Evolutionary conservation across 1,284 basidiomycete species (phyloP).

Genomic region (Ustilago vetiveriae): DNA sequence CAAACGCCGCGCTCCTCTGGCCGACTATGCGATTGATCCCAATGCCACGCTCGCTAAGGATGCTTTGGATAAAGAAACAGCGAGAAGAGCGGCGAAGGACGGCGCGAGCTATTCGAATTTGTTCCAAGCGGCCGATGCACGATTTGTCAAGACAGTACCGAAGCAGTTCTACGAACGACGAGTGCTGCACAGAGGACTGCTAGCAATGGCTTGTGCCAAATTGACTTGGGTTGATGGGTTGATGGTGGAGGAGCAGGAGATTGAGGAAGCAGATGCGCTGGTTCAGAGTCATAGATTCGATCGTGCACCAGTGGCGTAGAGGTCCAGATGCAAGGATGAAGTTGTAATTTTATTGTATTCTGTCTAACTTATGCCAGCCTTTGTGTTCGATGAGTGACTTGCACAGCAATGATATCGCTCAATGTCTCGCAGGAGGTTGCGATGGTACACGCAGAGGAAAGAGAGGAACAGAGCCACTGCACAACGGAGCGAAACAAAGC

Average conservation of each 20-base stretch:
- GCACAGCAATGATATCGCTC: too few relatives aligned
- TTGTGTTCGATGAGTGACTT: too few relatives aligned
- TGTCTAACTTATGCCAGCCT: too few relatives aligned
- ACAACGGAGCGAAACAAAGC: too few relatives aligned
- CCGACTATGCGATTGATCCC: constrained; percentile 28
- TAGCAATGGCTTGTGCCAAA: constrained; percentile 62
- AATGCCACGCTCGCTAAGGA: constrained; percentile 22
- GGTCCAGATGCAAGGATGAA: too few relatives aligned
- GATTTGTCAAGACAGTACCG: constrained; percentile 59
- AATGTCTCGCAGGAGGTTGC: too few relatives aligned
- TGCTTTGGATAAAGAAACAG: constrained; percentile 23
- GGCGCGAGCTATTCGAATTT: constrained; percentile 36
- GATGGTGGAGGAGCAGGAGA: constrained; percentile 51
- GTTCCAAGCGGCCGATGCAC: constrained; percentile 51
- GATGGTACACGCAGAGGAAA: too few relatives aligned
- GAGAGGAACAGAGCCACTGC: too few relatives aligned
- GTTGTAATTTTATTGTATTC: constrained; percentile 10
- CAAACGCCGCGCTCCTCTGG: constrained; percentile 46
- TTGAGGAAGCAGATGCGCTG: constrained; percentile 50
- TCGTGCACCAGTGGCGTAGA: not conserved
- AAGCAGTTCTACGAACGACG: constrained; percentile 40
- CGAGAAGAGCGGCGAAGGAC: constrained; percentile 4
- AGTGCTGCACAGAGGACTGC: constrained; percentile 58
- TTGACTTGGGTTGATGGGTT: constrained; percentile 64
- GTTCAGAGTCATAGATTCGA: constrained; percentile 39